Evolutionary conservation across 768 basidiomycete species (phyloP), one percentile per base, ranked within the genome.

Genomic region (Collybiopsis luxurians): DNA sequence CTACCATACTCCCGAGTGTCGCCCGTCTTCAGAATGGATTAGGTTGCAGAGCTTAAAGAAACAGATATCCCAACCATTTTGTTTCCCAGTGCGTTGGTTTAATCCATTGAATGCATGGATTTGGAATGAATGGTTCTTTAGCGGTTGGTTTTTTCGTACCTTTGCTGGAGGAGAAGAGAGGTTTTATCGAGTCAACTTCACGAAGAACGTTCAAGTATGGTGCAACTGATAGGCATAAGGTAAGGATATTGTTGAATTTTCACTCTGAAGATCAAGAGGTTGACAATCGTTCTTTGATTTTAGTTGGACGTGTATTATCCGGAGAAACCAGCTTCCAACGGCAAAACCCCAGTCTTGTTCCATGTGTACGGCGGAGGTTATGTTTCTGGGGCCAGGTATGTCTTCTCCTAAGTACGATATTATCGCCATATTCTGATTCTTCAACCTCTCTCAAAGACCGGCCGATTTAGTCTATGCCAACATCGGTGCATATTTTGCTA

Each of bases 271-370:
- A 21, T 27, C 40, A 40, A 3, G 19, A 10, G 23, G 23, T 17
- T 38, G 15, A 40, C 12, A 13, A 34, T 6, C 30, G 2, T 24
- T 36, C 19, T 6, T 13, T 4, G 11, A 27, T 12, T 10, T 11
- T 59, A 89, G 86, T 77, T 89, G 30, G 87, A 89, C 61, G 72
- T 88, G 0, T 90, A 88, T 65, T 88, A 85, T 62, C 86, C 84
- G 0, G 59, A 71, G 2, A 36, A 70, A 2, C 48, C 65, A 4
- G 57, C 64, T 11, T 62, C 65, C 5, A 53, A 57, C 19, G 63
- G 63, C 23, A 70, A 67, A 52, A 70, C 76, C 0, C 83, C 83
- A 0, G 71, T 88, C 21, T 69, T 89, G 24, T 79, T 89, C 67
- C 88, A 80, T 68, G 58, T 83, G 40, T 89, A 90, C 59, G 87